Evolutionary conservation across 2,329 filamentous ascomycete genomes (phyloP).

Genomic region (Diaporthe citriasiana): DNA sequence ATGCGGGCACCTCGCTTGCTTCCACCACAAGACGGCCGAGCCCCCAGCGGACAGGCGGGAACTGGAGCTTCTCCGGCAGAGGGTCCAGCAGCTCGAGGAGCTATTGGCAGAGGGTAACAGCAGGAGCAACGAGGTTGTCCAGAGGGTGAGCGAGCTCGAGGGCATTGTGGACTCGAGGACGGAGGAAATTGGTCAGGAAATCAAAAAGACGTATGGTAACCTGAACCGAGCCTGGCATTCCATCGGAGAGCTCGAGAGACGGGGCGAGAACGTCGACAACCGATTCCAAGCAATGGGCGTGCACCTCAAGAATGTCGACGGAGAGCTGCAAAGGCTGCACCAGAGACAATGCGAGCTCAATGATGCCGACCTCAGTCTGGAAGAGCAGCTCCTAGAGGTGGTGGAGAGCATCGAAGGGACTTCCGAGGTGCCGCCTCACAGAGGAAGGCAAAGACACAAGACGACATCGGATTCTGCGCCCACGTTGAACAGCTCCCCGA

Average conservation of each 20-base stretch:
- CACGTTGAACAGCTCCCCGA: slow-evolving; percentile 3
- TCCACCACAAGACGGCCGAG: slow-evolving; percentile 66
- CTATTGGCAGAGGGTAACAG: slow-evolving; percentile 25
- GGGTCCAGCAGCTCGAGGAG: slow-evolving; percentile 48
- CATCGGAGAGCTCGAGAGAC: slow-evolving; percentile 60
- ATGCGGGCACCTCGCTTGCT: slow-evolving; percentile 73
- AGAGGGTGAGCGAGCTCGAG: slow-evolving; percentile 65
- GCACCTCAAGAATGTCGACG: slow-evolving; percentile 57
- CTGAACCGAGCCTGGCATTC: slow-evolving; percentile 68
- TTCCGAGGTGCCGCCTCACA: slow-evolving; percentile 40
- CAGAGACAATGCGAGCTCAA: slow-evolving; percentile 64
- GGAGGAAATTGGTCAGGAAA: slow-evolving; percentile 65
- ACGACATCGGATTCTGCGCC: slow-evolving; percentile 39
- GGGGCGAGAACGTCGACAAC: slow-evolving; percentile 54
- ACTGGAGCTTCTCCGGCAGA: slow-evolving; percentile 60
- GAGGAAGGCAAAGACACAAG: slow-evolving; percentile 46
- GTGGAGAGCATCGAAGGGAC: slow-evolving; percentile 54
- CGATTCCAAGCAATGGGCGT: slow-evolving; percentile 57
- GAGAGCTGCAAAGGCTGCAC: slow-evolving; percentile 60
- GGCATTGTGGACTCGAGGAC: slow-evolving; percentile 67
- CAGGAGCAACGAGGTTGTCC: slow-evolving; percentile 56
- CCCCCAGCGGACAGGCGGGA: slow-evolving; percentile 60
- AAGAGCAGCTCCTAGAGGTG: slow-evolving; percentile 68
- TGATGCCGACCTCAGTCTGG: slow-evolving; percentile 65
- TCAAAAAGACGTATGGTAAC: slow-evolving; percentile 69